Percentiles rank a stretch among this genome's conserved stretches.
These are phyloP conservation scores for Pisolithus albus DNA, from an alignment of 768 basidiomycete species.

Conservation along the genomic window DNA sequence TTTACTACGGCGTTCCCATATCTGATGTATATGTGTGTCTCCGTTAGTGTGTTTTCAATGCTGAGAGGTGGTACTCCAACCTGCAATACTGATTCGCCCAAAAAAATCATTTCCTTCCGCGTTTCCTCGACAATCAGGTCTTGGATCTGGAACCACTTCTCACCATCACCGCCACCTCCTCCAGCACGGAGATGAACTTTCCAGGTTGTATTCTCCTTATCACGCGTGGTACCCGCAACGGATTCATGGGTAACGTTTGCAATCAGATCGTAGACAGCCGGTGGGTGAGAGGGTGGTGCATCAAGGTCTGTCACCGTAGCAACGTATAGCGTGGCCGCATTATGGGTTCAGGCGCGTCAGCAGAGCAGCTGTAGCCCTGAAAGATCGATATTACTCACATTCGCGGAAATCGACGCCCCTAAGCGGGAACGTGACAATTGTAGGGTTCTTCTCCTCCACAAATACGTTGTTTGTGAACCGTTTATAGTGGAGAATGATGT, in stretches of 20 bases:
- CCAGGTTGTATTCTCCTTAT: conserved; percentile 89
- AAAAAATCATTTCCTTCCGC: conserved; percentile 95
- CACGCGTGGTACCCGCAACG: conserved; percentile 89
- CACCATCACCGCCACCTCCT: conserved; percentile 69
- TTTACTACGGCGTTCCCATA: conserved; percentile 53
- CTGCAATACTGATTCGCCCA: conserved; percentile 96
- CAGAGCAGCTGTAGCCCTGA: conserved; percentile 14
- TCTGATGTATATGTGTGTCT: conserved; percentile 33
- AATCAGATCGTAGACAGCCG: conserved; percentile 86
- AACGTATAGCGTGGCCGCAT: conserved; percentile 12
- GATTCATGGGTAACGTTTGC: conserved; percentile 95
- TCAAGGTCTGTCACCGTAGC: conserved; percentile 60
- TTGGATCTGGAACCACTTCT: conserved; percentile 96
- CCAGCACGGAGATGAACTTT: conserved; percentile 81
- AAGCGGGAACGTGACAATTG: conserved; percentile 95
- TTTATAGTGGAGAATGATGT: conserved; percentile 92
- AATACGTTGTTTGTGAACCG: conserved; percentile 95
- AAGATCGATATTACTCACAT: conserved; percentile 51
- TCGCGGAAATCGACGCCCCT: conserved; percentile 88
- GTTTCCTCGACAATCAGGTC: conserved; percentile 95
- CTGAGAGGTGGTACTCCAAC: conserved; percentile 33
- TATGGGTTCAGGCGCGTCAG: conserved; percentile 17
- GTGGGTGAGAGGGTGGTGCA: conserved; percentile 47
- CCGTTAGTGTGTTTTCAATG: conserved; percentile 2
- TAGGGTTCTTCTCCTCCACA: conserved; percentile 98